Base-by-base conservation (phyloP, 805 yeast genomes). In the Lachancea lanzarotensis region DNA sequence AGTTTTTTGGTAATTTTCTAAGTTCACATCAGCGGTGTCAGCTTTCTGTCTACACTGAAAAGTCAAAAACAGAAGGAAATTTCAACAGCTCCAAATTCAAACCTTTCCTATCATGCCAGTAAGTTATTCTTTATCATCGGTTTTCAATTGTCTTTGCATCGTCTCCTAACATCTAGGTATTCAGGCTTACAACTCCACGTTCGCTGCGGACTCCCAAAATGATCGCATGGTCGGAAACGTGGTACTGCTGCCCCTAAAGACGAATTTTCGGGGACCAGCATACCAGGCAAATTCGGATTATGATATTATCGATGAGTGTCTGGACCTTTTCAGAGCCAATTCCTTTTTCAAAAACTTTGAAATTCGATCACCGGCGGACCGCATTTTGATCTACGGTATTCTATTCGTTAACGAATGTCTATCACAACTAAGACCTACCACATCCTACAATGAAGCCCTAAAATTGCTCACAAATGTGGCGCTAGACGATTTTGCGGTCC, bases 261-360 rank as follows among this genome's bases (percentile, higher is more conserved):
- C 98, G 10, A 79, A 77, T 54, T 83, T 78, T 65, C 76, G 96
- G 54, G 98, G 98, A 3, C 98, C 98, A 9, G 83, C 96, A 1
- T 88, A 82, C 63, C 91, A 95, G 5, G 72, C 76, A 15, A 77
- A 79, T 46, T 66, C 79, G 2, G 86, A 80, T 54, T 91, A 90
- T 62, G 99, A 93, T 67, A 85, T 93, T 46, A 76, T 86, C 46
- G 99, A 93, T 64, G 99, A 93, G 65, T 75, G 81, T 22, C 69
- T 93, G 44, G 98, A 93, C 66, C 73, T 93, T 45, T 93, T 93
- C 68, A 75, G 98, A 53, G 96, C 97, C 56, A 93, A 93, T 66
- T 85, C 96, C 11, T 91, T 93, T 68, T 93, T 93, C 77, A 84
- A 86, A 63, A 93, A 93, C 72, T 93, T 93, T 64, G 98, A 93